These are phyloP conservation scores for Tilletia horrida DNA, from an alignment of 1,284 basidiomycete genomes.

Conservation along the genomic window DNA sequence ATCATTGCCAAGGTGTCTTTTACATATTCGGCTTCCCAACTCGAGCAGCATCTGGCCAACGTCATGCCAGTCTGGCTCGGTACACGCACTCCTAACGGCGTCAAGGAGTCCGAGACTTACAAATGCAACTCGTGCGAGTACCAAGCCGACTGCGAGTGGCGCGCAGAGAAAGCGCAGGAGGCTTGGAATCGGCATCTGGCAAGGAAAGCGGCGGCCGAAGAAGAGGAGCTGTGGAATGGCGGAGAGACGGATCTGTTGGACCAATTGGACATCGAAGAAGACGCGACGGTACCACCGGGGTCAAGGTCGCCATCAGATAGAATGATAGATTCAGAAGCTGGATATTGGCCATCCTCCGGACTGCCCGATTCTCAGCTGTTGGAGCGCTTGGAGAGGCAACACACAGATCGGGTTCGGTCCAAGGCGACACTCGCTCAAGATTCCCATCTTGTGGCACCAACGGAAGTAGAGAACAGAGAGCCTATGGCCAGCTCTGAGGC, in stretches of 20 bases:
- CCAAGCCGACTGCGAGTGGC: constrained; percentile 48
- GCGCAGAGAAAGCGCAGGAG: constrained; percentile 25
- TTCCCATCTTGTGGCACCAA: neutral
- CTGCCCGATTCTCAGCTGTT: neutral
- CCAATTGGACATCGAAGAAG: neutral
- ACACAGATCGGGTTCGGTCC: neutral
- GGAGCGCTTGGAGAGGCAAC: constrained; percentile 5
- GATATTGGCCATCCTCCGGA: neutral
- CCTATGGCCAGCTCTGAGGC: constrained; percentile 3
- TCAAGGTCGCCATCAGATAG: neutral
- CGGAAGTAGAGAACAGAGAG: neutral
- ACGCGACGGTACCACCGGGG: neutral
- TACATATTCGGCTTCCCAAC: constrained; percentile 20
- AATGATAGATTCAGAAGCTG: neutral
- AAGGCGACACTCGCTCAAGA: neutral
- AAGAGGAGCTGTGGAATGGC: constrained; percentile 3
- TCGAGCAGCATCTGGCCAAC: constrained; percentile 31
- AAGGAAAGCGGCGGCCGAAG: neutral
- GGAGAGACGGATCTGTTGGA: constrained; percentile 4
- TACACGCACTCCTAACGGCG: constrained; percentile 30
- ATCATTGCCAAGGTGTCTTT: constrained; percentile 35
- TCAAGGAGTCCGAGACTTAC: constrained; percentile 27
- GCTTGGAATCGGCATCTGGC: constrained; percentile 11
- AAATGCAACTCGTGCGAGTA: constrained; percentile 46
- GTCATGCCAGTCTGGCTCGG: constrained; percentile 40